These are phyloP conservation scores for Daldinia bambusicola DNA, from an alignment of 495 filamentous ascomycete species.

Conservation along the genomic window DNA sequence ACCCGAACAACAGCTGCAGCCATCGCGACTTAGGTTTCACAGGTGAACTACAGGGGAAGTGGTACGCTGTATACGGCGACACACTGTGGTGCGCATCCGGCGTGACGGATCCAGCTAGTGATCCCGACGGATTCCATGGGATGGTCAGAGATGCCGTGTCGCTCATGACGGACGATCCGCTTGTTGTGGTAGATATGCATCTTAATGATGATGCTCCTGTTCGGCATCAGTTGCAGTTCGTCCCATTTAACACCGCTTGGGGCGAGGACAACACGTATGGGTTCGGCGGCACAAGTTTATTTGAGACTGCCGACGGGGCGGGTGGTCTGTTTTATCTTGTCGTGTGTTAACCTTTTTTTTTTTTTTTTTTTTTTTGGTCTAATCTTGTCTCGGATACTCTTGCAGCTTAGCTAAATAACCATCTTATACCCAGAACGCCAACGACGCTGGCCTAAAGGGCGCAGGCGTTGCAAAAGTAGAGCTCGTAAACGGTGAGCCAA, in stretches of 20 bases:
- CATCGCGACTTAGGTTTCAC: conserved; percentile 57
- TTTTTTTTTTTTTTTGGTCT: no score
- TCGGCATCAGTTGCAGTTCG: not conserved
- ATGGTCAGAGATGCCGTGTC: not conserved
- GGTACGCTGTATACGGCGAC: conserved; percentile 54
- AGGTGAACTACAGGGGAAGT: conserved; percentile 48
- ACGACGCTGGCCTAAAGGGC: not conserved
- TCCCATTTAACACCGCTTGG: not conserved
- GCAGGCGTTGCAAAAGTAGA: not conserved
- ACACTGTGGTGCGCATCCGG: conserved; percentile 50
- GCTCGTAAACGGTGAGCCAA: not conserved
- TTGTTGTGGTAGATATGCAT: not conserved
- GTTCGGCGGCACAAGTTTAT: not conserved
- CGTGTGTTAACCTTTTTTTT: not conserved
- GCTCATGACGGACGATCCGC: not conserved
- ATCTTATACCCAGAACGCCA: not conserved
- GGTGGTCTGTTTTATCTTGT: not conserved
- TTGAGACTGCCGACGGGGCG: not conserved
- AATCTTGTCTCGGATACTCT: no score
- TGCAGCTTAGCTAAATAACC: not conserved
- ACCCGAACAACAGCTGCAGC: conserved; percentile 51
- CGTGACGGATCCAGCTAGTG: conserved; percentile 41
- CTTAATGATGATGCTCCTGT: not conserved
- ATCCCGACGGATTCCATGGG: conserved; percentile 42
- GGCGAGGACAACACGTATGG: not conserved